These are phyloP conservation scores for Catenaria anguillulae DNA, from an alignment of 371 early-diverging fungal genomes.

Conservation along the genomic window DNA sequence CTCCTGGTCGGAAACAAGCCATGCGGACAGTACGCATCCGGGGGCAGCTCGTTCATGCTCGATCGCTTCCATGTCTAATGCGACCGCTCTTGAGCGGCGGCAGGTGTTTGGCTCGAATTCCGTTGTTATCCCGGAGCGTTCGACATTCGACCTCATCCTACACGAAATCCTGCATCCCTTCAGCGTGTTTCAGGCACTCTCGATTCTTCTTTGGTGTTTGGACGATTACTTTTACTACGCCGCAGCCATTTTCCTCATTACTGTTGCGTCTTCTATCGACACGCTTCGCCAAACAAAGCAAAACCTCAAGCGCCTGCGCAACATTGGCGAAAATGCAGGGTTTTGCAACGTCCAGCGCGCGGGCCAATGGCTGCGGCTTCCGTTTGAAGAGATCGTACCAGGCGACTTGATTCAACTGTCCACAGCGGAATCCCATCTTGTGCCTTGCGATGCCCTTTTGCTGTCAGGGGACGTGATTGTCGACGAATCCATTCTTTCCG, in stretches of 20 bases:
- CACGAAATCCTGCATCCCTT: constrained; percentile 93
- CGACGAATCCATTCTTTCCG: constrained; percentile 98
- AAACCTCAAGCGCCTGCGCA: constrained; percentile 58
- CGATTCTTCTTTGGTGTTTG: constrained; percentile 74
- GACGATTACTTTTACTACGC: constrained; percentile 95
- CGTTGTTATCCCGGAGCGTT: constrained; percentile 58
- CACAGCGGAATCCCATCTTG: constrained; percentile 35
- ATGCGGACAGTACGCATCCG: too few species aligned
- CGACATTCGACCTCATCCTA: constrained; percentile 52
- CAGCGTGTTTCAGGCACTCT: constrained; percentile 84
- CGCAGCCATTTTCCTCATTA: constrained; percentile 66
- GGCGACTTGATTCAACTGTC: constrained; percentile 82
- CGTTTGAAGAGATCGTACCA: constrained; percentile 63
- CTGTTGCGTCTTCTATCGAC: constrained; percentile 28
- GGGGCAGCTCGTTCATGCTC: too few species aligned
- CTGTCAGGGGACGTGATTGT: constrained; percentile 92
- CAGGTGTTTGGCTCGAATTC: constrained; percentile 72
- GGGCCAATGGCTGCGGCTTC: constrained; percentile 32
- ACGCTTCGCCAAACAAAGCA: constrained; percentile 72
- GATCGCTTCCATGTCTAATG: too few species aligned
- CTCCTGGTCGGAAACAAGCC: not conserved
- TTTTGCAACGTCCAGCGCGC: constrained; percentile 53
- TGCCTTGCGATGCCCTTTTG: constrained; percentile 92
- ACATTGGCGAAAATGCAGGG: constrained; percentile 76
- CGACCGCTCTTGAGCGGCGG: constrained; percentile 27